Percentiles rank a stretch among this genome's conserved stretches.
Evolutionary conservation across 164 flowering plant genomes (phyloP).

Genomic region (Stephania cephalantha): DNA sequence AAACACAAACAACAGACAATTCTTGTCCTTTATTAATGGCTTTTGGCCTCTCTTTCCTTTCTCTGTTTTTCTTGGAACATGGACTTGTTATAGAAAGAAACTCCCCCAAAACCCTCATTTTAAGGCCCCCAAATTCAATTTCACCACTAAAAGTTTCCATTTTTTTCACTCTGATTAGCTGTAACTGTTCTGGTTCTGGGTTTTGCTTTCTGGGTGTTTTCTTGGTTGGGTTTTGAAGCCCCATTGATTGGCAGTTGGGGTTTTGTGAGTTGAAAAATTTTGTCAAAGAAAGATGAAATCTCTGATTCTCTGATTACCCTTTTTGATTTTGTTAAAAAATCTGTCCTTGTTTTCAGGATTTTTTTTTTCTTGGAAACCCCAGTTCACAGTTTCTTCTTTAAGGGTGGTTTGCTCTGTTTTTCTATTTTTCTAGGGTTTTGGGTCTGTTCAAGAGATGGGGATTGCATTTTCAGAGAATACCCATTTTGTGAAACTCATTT

Average conservation of each 20-base stretch:
- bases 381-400: constrained; percentile 1
- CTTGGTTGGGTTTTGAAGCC: background rate
- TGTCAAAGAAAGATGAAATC: background rate
- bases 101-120: background rate
- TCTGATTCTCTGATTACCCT: background rate
- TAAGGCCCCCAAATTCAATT: background rate
- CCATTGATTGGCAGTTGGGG: background rate
- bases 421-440: background rate
- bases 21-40: constrained; percentile 16
- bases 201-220: background rate
- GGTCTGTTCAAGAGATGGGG: constrained; percentile 3
- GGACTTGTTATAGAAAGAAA: background rate
- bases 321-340: background rate
- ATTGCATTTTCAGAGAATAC: constrained; percentile 17
- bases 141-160: background rate
- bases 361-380: background rate
- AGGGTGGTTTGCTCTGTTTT: constrained; percentile 1
- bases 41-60: constrained; percentile 1
- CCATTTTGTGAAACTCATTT: constrained; percentile 14
- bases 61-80: constrained; percentile 4
- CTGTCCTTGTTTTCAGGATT: background rate
- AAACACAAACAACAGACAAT: background rate
- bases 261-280: background rate
- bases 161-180: background rate
- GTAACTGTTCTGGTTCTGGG: background rate